A percentile compares a stretch with the other conserved stretches of the same genome.
These are phyloP conservation scores for Kentomonas sorsogonicus DNA, from an alignment of 208 protist species.

Conservation along the genomic window DNA sequence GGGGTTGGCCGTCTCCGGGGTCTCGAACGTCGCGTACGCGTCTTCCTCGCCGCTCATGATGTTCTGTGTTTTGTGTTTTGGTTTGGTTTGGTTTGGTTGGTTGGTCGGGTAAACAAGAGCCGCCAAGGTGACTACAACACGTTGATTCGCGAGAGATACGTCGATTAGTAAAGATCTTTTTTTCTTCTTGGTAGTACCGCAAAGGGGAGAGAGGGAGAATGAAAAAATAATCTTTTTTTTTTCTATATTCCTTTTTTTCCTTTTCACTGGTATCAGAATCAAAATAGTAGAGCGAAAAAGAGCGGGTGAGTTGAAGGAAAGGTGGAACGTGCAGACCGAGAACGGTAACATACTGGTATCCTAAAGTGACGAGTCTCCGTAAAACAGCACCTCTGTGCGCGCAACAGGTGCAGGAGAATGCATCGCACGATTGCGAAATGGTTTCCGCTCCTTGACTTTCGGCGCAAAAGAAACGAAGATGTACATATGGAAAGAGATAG, in stretches of 20 bases:
- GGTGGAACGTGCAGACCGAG: background rate
- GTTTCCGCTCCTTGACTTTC: no score
- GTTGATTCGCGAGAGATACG: no score
- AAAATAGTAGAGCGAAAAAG: background rate
- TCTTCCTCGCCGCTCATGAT: slow-evolving; percentile 49
- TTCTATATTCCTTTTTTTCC: background rate
- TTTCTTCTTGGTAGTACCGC: background rate
- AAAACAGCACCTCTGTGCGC: no score
- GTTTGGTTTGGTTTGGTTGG: background rate
- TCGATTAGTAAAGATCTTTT: slow-evolving; percentile 3
- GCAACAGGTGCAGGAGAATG: background rate
- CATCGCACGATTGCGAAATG: no score
- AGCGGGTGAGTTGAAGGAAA: background rate
- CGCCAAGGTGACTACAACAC: no score
- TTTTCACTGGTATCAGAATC: background rate
- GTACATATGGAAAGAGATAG: background rate
- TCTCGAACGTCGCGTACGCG: slow-evolving; percentile 74
- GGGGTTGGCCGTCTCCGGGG: slow-evolving; percentile 27
- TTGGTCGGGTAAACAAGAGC: background rate
- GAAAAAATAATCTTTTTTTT: slow-evolving; percentile 10
- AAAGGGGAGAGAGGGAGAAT: background rate
- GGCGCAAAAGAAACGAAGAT: background rate
- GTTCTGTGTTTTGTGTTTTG: background rate
- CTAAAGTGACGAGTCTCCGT: background rate
- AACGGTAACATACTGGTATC: background rate